Evolutionary conservation across 352 stramenopile genomes (phyloP).

Genomic region (Pseudoperonospora humuli): DNA sequence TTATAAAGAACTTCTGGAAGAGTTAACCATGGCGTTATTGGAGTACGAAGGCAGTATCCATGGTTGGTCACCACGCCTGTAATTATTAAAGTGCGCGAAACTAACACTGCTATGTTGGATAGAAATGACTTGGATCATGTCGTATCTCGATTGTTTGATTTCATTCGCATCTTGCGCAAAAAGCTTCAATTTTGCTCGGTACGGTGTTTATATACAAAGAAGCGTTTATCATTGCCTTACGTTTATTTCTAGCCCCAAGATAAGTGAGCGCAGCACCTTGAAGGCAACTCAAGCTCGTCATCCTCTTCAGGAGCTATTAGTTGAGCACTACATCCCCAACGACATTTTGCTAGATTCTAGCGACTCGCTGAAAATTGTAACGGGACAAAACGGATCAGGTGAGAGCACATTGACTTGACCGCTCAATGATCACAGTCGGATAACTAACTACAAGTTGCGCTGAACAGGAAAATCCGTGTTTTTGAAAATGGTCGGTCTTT

Average conservation of each 20-base stretch:
- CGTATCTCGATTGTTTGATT: slow-evolving; percentile 64
- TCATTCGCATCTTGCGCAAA: slow-evolving; percentile 52
- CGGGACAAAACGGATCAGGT: slow-evolving; percentile 84
- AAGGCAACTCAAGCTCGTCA: slow-evolving; percentile 56
- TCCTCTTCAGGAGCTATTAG: slow-evolving; percentile 76
- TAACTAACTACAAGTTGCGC: background rate
- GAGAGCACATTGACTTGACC: background rate
- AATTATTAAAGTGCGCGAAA: background rate
- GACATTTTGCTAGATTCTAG: slow-evolving; percentile 42
- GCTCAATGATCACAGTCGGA: background rate
- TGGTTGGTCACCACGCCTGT: slow-evolving; percentile 18
- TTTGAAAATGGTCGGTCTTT: slow-evolving; percentile 75
- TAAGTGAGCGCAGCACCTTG: slow-evolving; percentile 44
- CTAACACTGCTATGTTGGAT: slow-evolving; percentile 1
- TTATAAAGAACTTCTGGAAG: slow-evolving; percentile 54
- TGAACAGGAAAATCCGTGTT: slow-evolving; percentile 78
- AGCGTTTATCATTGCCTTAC: background rate
- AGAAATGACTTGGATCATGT: slow-evolving; percentile 70
- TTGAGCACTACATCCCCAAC: slow-evolving; percentile 81
- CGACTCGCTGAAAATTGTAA: slow-evolving; percentile 58
- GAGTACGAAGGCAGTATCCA: slow-evolving; percentile 66
- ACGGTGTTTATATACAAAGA: background rate
- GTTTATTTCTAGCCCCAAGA: slow-evolving; percentile 26
- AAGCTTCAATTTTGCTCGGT: slow-evolving; percentile 75
- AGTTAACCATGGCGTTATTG: slow-evolving; percentile 62